Base-by-base conservation (phyloP, 805 yeast species). In the Cephaloascus fragrans region DNA sequence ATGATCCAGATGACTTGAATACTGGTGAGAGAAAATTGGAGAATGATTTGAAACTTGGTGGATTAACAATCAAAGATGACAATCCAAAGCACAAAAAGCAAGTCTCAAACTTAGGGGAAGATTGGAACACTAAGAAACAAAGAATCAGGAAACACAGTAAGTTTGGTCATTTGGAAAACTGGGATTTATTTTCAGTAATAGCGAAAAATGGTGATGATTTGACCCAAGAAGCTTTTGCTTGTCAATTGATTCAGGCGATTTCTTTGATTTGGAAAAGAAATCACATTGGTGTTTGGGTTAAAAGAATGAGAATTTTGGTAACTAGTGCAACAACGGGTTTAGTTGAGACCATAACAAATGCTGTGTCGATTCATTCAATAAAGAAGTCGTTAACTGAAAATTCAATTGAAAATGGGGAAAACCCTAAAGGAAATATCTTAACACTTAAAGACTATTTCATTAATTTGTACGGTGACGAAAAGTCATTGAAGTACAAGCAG, bases 171-270 rank as follows among this genome's bases (percentile, higher is more conserved):
- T 58, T 83, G 26, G 84, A 82, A 19, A 84, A 87, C 55, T 93
- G 98, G 98, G 97, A 93, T 45, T 58, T 93, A 32, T 87, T 90
- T 47, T 89, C 97, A 1, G 96, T 90, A 2, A 93, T 93, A 54
- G 96, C 94, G 10, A 93, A 93, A 54, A 90, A 95, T 23, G 98
- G 98, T 28, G 90, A 84, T 51, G 98, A 93, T 61, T 59, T 93
- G 38, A 83, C 96, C 18, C 98, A 93, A 56, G 98, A 93, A 57
- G 96, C 98, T 0, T 88, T 93, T 67, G 98, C 98, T 0, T 88
- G 96, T 45, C 98, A 93, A 56, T 57, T 93, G 34, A 90, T 93
- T 38, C 82, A 83, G 44, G 82, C 95, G 18, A 85, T 90, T 62
- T 79, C 95, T 1, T 77, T 77, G 37, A 77, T 87, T 34, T 93